Conservation (phyloP, 495 filamentous ascomycete species). For the Aspergillus conjunctus region DNA sequence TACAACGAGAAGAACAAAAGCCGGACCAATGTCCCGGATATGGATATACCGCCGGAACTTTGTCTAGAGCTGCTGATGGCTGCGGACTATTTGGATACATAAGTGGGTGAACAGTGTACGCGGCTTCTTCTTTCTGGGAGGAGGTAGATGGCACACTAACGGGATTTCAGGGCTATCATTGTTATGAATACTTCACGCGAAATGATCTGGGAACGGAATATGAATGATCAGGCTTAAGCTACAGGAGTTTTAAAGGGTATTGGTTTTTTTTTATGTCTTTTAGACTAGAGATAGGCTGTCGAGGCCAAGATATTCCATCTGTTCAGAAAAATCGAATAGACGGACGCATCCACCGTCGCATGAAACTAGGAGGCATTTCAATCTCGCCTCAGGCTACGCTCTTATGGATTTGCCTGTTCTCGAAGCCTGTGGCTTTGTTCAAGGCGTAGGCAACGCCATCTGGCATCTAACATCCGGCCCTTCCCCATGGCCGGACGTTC, state of each 20-base stretch:
- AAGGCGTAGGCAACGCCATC: constrained; percentile 34
- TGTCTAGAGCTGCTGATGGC: constrained; percentile 82
- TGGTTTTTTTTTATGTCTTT: neutral
- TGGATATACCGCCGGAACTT: constrained; percentile 79
- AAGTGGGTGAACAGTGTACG: constrained; percentile 25
- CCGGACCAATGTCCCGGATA: constrained; percentile 77
- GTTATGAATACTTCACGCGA: neutral
- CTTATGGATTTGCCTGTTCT: too few species aligned
- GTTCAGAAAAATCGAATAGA: neutral
- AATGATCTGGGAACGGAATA: neutral
- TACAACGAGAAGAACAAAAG: constrained; percentile 84
- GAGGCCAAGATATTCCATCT: neutral
- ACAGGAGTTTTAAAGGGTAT: constrained; percentile 3
- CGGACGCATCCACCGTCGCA: too few species aligned
- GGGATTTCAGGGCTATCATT: neutral
- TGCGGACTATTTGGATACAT: constrained; percentile 70
- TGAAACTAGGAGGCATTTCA: too few species aligned
- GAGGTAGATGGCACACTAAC: neutral
- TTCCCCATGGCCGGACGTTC: constrained; percentile 65
- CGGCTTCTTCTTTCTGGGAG: neutral
- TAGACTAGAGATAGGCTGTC: neutral
- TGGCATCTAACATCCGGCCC: constrained; percentile 60
- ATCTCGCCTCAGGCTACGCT: too few species aligned
- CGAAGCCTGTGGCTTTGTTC: neutral
- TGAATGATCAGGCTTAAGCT: neutral